Percentiles rank a stretch among this genome's conserved stretches.
These are phyloP conservation scores for Nevesoporus exiguus DNA, from an alignment of 768 basidiomycete species.

Conservation along the genomic window DNA sequence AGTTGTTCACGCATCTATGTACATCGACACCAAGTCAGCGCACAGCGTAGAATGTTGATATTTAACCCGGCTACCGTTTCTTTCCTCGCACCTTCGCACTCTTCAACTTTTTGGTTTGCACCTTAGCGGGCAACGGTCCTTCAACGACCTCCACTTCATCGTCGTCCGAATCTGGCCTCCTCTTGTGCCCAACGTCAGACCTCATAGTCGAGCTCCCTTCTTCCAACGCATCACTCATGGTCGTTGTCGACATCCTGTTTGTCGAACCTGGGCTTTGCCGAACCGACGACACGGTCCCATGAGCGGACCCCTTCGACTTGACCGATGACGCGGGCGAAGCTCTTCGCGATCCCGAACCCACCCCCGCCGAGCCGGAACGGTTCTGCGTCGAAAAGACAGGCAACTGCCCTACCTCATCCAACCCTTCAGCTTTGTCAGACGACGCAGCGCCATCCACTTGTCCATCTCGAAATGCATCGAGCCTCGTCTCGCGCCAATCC, in stretches of 20 bases:
- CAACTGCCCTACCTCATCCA: conserved; percentile 30
- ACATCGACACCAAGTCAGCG: too few species aligned
- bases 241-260: conserved; percentile 43
- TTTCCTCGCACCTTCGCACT: conserved; percentile 38
- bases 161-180: conserved; percentile 54
- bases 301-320: conserved; percentile 33
- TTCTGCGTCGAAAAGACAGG: conserved; percentile 22
- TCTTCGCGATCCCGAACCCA: conserved; percentile 33
- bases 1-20: too few species aligned
- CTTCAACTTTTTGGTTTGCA: conserved; percentile 33
- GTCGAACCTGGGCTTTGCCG: conserved; percentile 49
- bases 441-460: conserved; percentile 8
- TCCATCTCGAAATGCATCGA: conserved; percentile 25
- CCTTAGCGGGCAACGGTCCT: conserved; percentile 40
- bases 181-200: conserved; percentile 35
- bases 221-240: conserved; percentile 41
- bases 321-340: conserved; percentile 36
- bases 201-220: conserved; percentile 30
- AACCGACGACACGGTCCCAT: conserved; percentile 26
- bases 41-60: too few species aligned
- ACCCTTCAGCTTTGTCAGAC: conserved; percentile 21
- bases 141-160: conserved; percentile 56
- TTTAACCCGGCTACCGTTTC: conserved; percentile 31
- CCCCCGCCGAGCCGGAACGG: conserved; percentile 11
- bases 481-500: conserved; percentile 74